A percentile compares a stretch with the other conserved stretches of the same genome.
These are phyloP conservation scores for Cercospora sesami DNA, from an alignment of 2,329 filamentous ascomycete genomes.

Conservation along the genomic window DNA sequence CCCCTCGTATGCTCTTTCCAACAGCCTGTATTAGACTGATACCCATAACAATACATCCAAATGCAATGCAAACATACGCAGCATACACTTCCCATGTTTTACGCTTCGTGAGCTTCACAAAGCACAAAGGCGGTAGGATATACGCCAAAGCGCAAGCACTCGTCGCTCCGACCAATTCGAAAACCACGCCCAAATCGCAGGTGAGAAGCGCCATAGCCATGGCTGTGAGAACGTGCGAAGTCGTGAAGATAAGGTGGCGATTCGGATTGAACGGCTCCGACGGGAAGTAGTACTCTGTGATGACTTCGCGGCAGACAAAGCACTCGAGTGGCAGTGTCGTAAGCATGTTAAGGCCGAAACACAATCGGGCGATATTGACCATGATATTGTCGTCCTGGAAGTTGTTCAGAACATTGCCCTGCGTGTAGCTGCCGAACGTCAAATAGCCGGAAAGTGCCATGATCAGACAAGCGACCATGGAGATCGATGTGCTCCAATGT, in stretches of 20 bases:
- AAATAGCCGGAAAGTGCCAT: conserved; percentile 90
- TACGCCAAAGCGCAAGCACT: conserved; percentile 93
- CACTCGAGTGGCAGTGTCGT: conserved; percentile 94
- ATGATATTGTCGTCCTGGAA: conserved; percentile 87
- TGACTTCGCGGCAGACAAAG: conserved; percentile 95
- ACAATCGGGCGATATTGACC: conserved; percentile 91
- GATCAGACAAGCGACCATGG: conserved; percentile 83
- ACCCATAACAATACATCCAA: conserved; percentile 76
- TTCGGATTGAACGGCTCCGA: conserved; percentile 76
- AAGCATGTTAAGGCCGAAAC: conserved; percentile 98
- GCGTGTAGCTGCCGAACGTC: conserved; percentile 85
- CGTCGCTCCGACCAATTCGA: conserved; percentile 93
- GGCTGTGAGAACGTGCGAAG: conserved; percentile 73
- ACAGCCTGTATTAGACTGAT: conserved; percentile 75
- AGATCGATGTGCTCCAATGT: conserved; percentile 87
- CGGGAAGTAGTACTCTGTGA: conserved; percentile 80
- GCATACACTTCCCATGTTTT: conserved; percentile 59
- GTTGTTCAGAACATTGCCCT: conserved; percentile 97
- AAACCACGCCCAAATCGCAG: conserved; percentile 90
- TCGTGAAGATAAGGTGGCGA: conserved; percentile 84
- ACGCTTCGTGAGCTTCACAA: conserved; percentile 82
- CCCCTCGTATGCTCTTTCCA: conserved; percentile 58
- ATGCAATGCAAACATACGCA: conserved; percentile 68
- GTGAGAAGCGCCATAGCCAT: conserved; percentile 78
- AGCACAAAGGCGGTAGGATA: conserved; percentile 91